Base-by-base conservation (phyloP, 352 stramenopile species). In the Globisporangium takayamanum region DNA sequence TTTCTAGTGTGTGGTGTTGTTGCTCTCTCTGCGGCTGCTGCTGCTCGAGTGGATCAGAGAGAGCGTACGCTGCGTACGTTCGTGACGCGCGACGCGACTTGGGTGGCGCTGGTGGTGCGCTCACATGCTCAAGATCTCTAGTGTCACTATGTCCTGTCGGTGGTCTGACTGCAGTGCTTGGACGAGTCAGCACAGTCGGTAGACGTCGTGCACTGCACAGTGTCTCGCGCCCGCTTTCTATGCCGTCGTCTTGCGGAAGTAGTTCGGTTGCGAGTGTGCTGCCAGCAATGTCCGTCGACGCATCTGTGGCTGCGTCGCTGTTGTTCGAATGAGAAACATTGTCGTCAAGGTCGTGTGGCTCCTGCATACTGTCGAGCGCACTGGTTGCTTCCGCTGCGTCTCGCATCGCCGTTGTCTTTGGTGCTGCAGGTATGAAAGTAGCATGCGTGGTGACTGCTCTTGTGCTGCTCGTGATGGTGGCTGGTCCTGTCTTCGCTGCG, bases 11-110 rank as follows among this genome's bases (percentile, higher is more conserved):
- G 7, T 12, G 28, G 30, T 57, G 41, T 6, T 37, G 45, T 15
- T 48, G 39, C n/a, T 60, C 16, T 25, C 14, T n/a, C 18, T 36
- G 30, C 20, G 45, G n/a, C 28, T 33, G 28, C 26, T 11, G 11
- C 20, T 12, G 26, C 30, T 18, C 15, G n/a, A 11, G 37, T 49
- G 44, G n/a, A 4, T 55, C 36, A 15, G 28, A 26, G 11, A 15
- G 16, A 14, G 53, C 15, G 22, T 49, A 25, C 16, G 44, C 22
- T 22, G 53, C 14, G 53, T 50, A 51, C 12, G 20, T 53, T 10
- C 53, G 52, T 8, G 46, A 64, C 52, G 53, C 50, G 22, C 59
- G 53, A 0, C 53, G 55, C 22, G 59, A 60, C 37, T 55, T 60
- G 36, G 59, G 59, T 1, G 25, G 59, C 7, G 33, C 58, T 12